Conservation (phyloP, 495 filamentous ascomycete genomes). For the Usnea hakonensis region DNA sequence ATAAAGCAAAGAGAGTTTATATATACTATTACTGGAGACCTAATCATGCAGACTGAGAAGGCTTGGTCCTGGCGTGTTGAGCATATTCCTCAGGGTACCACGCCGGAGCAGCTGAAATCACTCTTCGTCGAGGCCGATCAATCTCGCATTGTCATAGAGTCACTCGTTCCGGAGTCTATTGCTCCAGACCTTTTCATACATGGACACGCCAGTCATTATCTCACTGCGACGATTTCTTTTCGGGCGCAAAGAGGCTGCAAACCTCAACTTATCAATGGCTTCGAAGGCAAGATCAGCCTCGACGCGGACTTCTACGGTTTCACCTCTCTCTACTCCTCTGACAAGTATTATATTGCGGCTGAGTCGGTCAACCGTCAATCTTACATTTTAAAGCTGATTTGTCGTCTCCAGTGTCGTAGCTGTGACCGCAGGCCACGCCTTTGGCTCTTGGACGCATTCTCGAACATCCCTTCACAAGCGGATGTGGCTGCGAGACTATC, state of each 20-base stretch:
- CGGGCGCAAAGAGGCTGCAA: background rate
- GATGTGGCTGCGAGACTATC: constrained; percentile 37
- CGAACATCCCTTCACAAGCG: too few relatives aligned
- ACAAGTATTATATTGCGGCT: constrained; percentile 2
- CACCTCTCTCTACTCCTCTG: constrained; percentile 6
- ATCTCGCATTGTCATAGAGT: background rate
- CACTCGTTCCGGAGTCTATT: constrained; percentile 1
- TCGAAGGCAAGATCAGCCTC: constrained; percentile 4
- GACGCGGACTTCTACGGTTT: constrained; percentile 15
- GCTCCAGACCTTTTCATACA: too few relatives aligned
- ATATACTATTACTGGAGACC: too few relatives aligned
- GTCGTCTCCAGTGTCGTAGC: constrained; percentile 28
- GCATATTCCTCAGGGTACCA: background rate
- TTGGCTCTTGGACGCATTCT: constrained; percentile 31
- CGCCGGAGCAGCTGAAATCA: background rate
- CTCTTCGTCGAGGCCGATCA: background rate
- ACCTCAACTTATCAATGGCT: background rate
- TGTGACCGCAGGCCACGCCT: constrained; percentile 31
- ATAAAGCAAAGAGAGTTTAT: too few relatives aligned
- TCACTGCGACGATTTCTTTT: constrained; percentile 5
- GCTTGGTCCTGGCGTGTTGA: constrained; percentile 2
- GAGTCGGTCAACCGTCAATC: background rate
- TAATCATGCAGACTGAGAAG: too few relatives aligned
- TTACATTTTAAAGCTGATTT: background rate
- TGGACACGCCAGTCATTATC: too few relatives aligned